phyloP scores from a whole-genome alignment of 2,329 filamentous ascomycete genomes.

The Aspergillus sp. region DNA sequence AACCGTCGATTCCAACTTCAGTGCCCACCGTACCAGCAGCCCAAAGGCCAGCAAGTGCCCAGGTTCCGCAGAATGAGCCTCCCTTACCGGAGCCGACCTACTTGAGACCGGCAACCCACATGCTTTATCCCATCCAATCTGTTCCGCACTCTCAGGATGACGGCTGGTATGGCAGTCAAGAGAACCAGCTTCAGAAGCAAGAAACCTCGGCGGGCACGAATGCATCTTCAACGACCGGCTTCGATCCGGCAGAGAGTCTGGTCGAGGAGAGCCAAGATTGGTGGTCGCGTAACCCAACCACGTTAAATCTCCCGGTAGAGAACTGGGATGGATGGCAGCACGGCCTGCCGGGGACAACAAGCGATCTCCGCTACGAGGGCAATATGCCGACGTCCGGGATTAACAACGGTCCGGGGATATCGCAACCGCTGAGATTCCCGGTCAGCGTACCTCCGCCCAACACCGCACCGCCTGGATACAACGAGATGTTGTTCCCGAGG shows the following conservation, averaged over 20 bases:
- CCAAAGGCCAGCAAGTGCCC: slow-evolving; percentile 10
- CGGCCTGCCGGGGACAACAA: slow-evolving; percentile 8
- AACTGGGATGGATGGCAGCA: slow-evolving; percentile 43
- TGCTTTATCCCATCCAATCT: slow-evolving; percentile 10
- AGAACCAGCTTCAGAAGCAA: slow-evolving; percentile 11
- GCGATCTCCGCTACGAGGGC: slow-evolving; percentile 7
- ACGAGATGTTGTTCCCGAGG: slow-evolving; percentile 5
- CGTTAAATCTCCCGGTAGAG: slow-evolving; percentile 52
- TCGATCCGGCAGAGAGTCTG: slow-evolving; percentile 52
- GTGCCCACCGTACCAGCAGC: slow-evolving; percentile 12
- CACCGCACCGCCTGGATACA: slow-evolving; percentile 4
- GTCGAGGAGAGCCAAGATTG: slow-evolving; percentile 56
- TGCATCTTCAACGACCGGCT: slow-evolving; percentile 41
- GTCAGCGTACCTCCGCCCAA: slow-evolving; percentile 3
- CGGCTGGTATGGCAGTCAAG: slow-evolving; percentile 24
- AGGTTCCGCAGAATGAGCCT: slow-evolving; percentile 11
- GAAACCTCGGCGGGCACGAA: slow-evolving; percentile 29
- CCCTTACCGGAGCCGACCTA: slow-evolving; percentile 24
- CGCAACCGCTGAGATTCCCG: slow-evolving; percentile 4
- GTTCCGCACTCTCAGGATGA: slow-evolving; percentile 20
- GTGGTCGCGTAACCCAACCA: slow-evolving; percentile 55
- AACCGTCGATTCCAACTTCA: slow-evolving; percentile 9
- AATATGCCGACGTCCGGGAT: slow-evolving; percentile 2
- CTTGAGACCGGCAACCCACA: slow-evolving; percentile 16
- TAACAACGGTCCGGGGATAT: slow-evolving; percentile 1